These are phyloP conservation scores for Cladophialophora immunda DNA, from an alignment of 2,329 filamentous ascomycete species.

Conservation along the genomic window DNA sequence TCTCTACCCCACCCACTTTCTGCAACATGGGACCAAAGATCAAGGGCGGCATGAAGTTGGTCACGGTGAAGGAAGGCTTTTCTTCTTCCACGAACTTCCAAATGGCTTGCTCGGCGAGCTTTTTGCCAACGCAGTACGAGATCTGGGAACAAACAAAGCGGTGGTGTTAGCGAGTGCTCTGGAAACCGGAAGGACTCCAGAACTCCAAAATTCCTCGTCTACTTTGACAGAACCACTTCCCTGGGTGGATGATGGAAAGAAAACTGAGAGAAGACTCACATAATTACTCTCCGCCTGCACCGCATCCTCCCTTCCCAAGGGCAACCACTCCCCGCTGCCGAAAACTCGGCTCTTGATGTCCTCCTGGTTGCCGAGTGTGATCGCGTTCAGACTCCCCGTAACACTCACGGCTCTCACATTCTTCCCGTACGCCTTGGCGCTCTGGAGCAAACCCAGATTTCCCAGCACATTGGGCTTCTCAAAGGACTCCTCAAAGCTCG, in stretches of 20 bases:
- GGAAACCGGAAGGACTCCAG: not conserved
- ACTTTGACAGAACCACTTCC: not conserved
- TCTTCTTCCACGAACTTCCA: constrained; percentile 69
- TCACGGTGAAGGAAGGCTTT: constrained; percentile 65
- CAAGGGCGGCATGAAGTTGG: constrained; percentile 68
- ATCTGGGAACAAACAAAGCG: constrained; percentile 21
- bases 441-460: constrained; percentile 26
- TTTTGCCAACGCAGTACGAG: constrained; percentile 64
- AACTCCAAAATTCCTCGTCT: not conserved
- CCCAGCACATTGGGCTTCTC: constrained; percentile 33
- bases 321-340: constrained; percentile 26
- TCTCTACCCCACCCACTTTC: constrained; percentile 68
- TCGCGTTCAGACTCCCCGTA: constrained; percentile 34
- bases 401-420: constrained; percentile 34
- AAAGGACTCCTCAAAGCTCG: constrained; percentile 31
- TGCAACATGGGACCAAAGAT: constrained; percentile 71
- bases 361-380: constrained; percentile 32
- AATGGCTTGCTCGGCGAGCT: constrained; percentile 70
- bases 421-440: constrained; percentile 27
- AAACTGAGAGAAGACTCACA: constrained; percentile 18
- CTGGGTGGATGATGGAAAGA: not conserved
- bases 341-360: constrained; percentile 31
- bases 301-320: constrained; percentile 28
- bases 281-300: constrained; percentile 31
- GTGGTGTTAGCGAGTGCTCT: constrained; percentile 27